These are phyloP conservation scores for Hypomyces perniciosus DNA, from an alignment of 2,329 filamentous ascomycete genomes.

Conservation along the genomic window DNA sequence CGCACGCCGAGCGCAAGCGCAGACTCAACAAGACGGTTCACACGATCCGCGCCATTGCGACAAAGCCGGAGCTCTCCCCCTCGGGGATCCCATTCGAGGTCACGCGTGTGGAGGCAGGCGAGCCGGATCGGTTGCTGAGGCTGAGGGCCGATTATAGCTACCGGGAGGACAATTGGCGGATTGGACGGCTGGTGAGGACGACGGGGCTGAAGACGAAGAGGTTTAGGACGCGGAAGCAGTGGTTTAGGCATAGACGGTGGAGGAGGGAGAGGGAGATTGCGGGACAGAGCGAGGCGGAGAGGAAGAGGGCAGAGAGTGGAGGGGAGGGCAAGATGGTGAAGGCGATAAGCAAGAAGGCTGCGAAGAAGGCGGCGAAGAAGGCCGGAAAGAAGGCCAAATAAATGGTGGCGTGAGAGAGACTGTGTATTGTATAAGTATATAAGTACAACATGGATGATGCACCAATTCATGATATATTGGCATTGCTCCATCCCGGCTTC, in stretches of 20 bases:
- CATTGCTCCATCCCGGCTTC: no score
- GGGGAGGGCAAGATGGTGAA: conserved; percentile 26
- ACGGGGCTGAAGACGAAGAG: conserved; percentile 45
- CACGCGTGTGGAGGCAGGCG: conserved; percentile 34
- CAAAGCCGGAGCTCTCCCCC: conserved; percentile 37
- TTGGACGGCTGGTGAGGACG: conserved; percentile 48
- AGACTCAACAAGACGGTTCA: conserved; percentile 65
- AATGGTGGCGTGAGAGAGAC: conserved; percentile 6
- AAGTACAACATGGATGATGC: not conserved
- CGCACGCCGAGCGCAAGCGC: conserved; percentile 66
- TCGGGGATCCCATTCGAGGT: conserved; percentile 46
- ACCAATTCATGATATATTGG: no score
- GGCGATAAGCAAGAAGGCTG: conserved; percentile 28
- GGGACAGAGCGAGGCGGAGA: conserved; percentile 35
- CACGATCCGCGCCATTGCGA: conserved; percentile 35
- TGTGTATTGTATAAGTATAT: not conserved
- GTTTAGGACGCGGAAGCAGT: conserved; percentile 45
- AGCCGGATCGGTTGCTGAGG: conserved; percentile 43
- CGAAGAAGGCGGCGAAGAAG: conserved; percentile 33
- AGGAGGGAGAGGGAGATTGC: conserved; percentile 36
- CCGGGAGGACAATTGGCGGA: conserved; percentile 54
- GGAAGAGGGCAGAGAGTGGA: conserved; percentile 28
- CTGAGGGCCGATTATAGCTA: conserved; percentile 52
- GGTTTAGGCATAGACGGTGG: conserved; percentile 40
- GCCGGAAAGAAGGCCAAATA: conserved; percentile 29